Evolutionary conservation across 768 basidiomycete species (phyloP).

Genomic region (Termitomyces sp.): DNA sequence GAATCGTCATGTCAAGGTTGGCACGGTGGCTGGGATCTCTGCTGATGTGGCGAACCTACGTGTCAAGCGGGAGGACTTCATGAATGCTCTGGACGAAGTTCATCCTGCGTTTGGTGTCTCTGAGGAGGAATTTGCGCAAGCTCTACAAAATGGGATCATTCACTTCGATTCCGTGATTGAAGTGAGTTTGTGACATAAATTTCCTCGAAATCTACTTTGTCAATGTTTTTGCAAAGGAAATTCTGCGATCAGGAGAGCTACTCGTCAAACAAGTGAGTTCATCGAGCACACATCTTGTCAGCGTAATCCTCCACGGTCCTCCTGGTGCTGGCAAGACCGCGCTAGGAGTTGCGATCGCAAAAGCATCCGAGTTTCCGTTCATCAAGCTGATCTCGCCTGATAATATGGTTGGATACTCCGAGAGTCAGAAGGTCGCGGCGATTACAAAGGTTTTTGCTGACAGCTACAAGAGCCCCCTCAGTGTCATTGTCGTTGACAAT

Average conservation of each 20-base stretch:
- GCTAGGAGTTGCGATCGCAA: conserved; percentile 88
- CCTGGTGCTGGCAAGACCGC: conserved; percentile 94
- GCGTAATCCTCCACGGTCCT: conserved; percentile 82
- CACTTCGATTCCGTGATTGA: conserved; percentile 74
- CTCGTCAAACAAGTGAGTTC: conserved; percentile 93
- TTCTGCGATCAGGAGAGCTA: conserved; percentile 79
- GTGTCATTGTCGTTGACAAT: conserved; percentile 93
- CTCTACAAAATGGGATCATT: conserved; percentile 96
- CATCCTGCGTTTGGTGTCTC: conserved; percentile 97
- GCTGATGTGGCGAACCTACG: conserved; percentile 92
- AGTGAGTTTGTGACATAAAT: conserved; percentile 38
- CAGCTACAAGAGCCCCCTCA: conserved; percentile 95
- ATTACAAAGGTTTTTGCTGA: conserved; percentile 93
- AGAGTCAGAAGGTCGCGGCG: conserved; percentile 83
- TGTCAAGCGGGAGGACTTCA: conserved; percentile 82
- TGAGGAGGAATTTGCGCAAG: conserved; percentile 89
- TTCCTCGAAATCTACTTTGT: not conserved
- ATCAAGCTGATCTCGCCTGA: conserved; percentile 97
- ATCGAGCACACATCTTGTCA: conserved; percentile 90
- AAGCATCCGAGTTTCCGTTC: conserved; percentile 92
- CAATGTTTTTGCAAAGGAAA: conserved; percentile 48
- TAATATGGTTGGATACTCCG: conserved; percentile 94
- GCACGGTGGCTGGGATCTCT: conserved; percentile 94
- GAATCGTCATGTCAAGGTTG: conserved; percentile 95
- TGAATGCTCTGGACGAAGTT: conserved; percentile 88